Percentiles rank a stretch among this genome's conserved stretches.
Conservation (phyloP, 805 yeast species). For the Candida namnaoensis region DNA sequence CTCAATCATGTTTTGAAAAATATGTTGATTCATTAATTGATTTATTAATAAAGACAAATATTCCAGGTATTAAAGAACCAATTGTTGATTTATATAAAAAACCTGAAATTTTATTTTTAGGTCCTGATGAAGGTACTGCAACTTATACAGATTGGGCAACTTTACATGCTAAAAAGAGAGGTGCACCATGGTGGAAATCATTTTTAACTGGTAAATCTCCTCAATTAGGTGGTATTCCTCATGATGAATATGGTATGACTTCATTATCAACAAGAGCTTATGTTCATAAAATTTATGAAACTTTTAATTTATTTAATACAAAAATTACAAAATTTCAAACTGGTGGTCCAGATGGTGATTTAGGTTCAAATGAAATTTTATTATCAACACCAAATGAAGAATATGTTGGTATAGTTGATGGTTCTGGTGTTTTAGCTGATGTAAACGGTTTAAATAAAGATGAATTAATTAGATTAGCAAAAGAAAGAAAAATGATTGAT, state of each 20-base stretch:
- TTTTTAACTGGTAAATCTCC: slow-evolving; percentile 96
- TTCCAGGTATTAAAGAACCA: slow-evolving; percentile 72
- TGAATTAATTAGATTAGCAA: slow-evolving; percentile 75
- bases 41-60: slow-evolving; percentile 58
- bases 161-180: slow-evolving; percentile 80
- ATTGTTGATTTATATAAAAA: slow-evolving; percentile 78
- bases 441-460: slow-evolving; percentile 78
- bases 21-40: slow-evolving; percentile 89
- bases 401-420: slow-evolving; percentile 88
- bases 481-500: slow-evolving; percentile 64
- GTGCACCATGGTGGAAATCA: slow-evolving; percentile 98
- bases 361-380: slow-evolving; percentile 91
- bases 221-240: slow-evolving; percentile 92
- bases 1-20: slow-evolving; percentile 82
- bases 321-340: slow-evolving; percentile 80
- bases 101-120: slow-evolving; percentile 90
- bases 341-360: slow-evolving; percentile 98
- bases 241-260: slow-evolving; percentile 97
- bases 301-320: slow-evolving; percentile 50
- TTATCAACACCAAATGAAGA: slow-evolving; percentile 68
- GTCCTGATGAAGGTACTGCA: slow-evolving; percentile 99
- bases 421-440: slow-evolving; percentile 91
- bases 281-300: slow-evolving; percentile 80
- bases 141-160: slow-evolving; percentile 97
- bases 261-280: slow-evolving; percentile 88